Evolutionary conservation across 192 early-diverging fungal genomes (phyloP).

Genomic region (Rhizophagus clarus): DNA sequence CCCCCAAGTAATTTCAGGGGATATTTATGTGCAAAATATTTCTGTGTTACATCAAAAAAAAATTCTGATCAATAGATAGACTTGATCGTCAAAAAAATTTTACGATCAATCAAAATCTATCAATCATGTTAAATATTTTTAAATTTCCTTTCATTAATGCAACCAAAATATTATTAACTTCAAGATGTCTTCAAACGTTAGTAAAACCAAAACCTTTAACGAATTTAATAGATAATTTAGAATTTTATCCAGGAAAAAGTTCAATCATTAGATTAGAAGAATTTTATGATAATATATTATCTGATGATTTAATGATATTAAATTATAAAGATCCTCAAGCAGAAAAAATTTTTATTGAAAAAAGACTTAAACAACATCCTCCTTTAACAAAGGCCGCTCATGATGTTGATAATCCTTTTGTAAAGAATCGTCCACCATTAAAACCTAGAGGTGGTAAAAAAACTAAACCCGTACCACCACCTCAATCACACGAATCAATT

Average conservation of each 20-base stretch:
- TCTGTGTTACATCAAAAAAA: no score
- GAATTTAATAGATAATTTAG: background rate
- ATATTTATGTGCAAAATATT: no score
- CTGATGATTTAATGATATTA: constrained; percentile 58
- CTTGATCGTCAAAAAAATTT: background rate
- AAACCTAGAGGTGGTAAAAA: constrained; percentile 42
- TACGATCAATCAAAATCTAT: background rate
- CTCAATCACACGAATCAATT: constrained; percentile 60
- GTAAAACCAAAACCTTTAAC: background rate
- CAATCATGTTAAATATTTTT: background rate
- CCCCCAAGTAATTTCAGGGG: no score
- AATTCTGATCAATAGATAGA: no score
- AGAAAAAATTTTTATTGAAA: constrained; percentile 36
- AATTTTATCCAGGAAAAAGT: constrained; percentile 24
- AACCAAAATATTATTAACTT: background rate
- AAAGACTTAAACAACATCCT: constrained; percentile 16
- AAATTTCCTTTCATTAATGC: background rate
- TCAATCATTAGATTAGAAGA: constrained; percentile 47
- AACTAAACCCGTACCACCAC: constrained; percentile 58
- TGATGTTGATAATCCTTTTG: constrained; percentile 15
- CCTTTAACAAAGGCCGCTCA: background rate
- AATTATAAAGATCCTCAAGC: constrained; percentile 51
- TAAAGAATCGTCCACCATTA: background rate
- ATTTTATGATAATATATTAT: constrained; percentile 50
- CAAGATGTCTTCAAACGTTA: background rate